These are phyloP conservation scores for Lactarius pseudohatsudake DNA, from an alignment of 768 basidiomycete species.

Conservation along the genomic window DNA sequence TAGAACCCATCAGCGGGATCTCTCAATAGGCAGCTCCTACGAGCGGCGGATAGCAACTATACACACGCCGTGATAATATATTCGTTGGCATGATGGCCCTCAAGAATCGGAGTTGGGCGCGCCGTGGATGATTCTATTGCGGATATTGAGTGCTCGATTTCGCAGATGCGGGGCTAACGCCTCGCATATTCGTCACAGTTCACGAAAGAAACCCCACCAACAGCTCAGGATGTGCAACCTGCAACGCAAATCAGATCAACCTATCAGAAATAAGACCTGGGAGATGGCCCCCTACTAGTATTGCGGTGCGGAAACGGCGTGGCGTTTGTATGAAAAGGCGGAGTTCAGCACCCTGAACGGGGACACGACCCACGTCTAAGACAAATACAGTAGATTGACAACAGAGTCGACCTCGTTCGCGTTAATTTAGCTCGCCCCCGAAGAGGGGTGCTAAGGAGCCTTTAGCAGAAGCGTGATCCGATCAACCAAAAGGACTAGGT, in stretches of 20 bases:
- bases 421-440: slow-evolving; percentile 41
- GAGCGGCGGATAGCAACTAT: slow-evolving; percentile 8
- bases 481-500: slow-evolving; percentile 2
- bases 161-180: slow-evolving; percentile 1
- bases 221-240: slow-evolving; percentile 15
- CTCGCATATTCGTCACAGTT: slow-evolving; percentile 4
- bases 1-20: slow-evolving; percentile 1
- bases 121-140: background rate
- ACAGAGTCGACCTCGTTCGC: slow-evolving; percentile 49
- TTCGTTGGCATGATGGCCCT: slow-evolving; percentile 1
- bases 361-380: slow-evolving; percentile 44
- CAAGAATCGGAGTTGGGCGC: background rate
- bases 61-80: slow-evolving; percentile 5
- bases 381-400: slow-evolving; percentile 47
- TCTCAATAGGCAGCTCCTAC: background rate
- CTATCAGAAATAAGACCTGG: slow-evolving; percentile 8
- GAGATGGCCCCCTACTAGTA: slow-evolving; percentile 40
- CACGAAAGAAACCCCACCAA: slow-evolving; percentile 3
- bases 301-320: slow-evolving; percentile 41
- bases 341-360: slow-evolving; percentile 45
- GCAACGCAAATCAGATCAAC: slow-evolving; percentile 9
- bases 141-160: slow-evolving; percentile 4
- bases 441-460: slow-evolving; percentile 16
- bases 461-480: slow-evolving; percentile 2
- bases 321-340: slow-evolving; percentile 44